A percentile compares a stretch with the other conserved stretches of the same genome.
Evolutionary conservation across 129 eudicot species (phyloP).

Genomic region (Tagetes patula): DNA sequence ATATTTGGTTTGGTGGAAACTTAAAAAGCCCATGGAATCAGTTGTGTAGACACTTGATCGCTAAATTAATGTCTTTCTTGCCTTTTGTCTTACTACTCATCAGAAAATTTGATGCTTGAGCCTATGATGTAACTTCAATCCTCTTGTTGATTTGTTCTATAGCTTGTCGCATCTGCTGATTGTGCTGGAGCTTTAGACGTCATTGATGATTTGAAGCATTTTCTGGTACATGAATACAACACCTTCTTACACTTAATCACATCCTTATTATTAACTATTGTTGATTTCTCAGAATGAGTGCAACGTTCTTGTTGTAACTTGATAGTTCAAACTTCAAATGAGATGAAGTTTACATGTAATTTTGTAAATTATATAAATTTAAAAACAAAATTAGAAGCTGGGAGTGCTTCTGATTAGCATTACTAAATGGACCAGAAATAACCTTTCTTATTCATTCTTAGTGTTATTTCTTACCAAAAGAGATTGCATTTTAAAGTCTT

Average conservation of each 20-base stretch:
- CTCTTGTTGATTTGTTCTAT: slow-evolving; percentile 29
- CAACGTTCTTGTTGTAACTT: not conserved
- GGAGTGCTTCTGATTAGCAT: too few relatives aligned
- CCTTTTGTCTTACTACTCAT: slow-evolving; percentile 7
- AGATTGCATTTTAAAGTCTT: not conserved
- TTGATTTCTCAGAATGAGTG: not conserved
- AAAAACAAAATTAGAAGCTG: too few relatives aligned
- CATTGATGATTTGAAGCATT: slow-evolving; percentile 81
- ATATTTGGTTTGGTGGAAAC: slow-evolving; percentile 20
- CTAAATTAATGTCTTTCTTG: slow-evolving; percentile 6
- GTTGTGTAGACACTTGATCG: not conserved
- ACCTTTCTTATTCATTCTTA: not conserved
- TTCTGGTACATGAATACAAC: slow-evolving; percentile 56
- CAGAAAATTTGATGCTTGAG: slow-evolving; percentile 15
- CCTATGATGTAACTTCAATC: slow-evolving; percentile 28
- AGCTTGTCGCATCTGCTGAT: slow-evolving; percentile 94
- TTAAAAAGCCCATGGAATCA: slow-evolving; percentile 8
- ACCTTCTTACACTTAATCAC: not conserved
- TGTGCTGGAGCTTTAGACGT: slow-evolving; percentile 99
- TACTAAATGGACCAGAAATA: too few relatives aligned
- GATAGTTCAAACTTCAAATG: too few relatives aligned
- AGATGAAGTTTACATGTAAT: too few relatives aligned
- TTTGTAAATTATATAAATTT: too few relatives aligned
- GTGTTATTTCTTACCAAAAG: not conserved
- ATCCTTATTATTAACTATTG: slow-evolving; percentile 22